Percentiles rank a stretch among this genome's conserved stretches.
Conservation (phyloP, 768 basidiomycete genomes). For the Kwoniella sp. region DNA sequence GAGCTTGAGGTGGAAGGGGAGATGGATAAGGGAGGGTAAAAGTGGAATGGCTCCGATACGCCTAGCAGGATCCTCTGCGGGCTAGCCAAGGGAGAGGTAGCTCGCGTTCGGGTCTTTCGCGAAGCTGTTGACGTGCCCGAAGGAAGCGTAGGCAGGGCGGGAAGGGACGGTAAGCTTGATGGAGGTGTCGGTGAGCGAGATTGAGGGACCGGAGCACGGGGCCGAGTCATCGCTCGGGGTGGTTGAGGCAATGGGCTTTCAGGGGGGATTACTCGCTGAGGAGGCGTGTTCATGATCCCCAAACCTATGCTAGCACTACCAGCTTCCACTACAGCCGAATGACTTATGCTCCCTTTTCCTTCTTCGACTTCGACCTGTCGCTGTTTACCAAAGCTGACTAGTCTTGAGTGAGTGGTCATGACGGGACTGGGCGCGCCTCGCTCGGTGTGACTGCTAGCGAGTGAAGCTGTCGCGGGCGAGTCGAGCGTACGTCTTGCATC, state of each 20-base stretch:
- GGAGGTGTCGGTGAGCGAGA: constrained; percentile 29
- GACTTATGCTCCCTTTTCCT: constrained; percentile 9
- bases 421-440: constrained; percentile 21
- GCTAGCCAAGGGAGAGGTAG: constrained; percentile 8
- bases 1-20: constrained; percentile 21
- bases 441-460: constrained; percentile 26
- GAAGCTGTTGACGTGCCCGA: constrained; percentile 10
- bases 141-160: constrained; percentile 28
- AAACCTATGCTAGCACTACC: constrained; percentile 14
- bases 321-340: constrained; percentile 18
- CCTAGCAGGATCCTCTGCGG: constrained; percentile 39
- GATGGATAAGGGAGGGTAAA: constrained; percentile 35
- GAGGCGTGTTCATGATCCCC: background rate
- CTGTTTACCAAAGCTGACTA: constrained; percentile 35
- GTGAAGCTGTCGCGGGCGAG: constrained; percentile 24
- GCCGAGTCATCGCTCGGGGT: constrained; percentile 12
- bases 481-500: constrained; percentile 43
- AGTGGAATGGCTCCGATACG: constrained; percentile 45
- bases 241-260: constrained; percentile 18
- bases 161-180: constrained; percentile 33
- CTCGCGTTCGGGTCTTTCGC: background rate
- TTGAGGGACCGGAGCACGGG: constrained; percentile 3
- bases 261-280: constrained; percentile 1
- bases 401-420: constrained; percentile 26
- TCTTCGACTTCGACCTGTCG: constrained; percentile 18